Evolutionary conservation across 2,329 filamentous ascomycete species (phyloP).

Genomic region (Xylaria sp.): DNA sequence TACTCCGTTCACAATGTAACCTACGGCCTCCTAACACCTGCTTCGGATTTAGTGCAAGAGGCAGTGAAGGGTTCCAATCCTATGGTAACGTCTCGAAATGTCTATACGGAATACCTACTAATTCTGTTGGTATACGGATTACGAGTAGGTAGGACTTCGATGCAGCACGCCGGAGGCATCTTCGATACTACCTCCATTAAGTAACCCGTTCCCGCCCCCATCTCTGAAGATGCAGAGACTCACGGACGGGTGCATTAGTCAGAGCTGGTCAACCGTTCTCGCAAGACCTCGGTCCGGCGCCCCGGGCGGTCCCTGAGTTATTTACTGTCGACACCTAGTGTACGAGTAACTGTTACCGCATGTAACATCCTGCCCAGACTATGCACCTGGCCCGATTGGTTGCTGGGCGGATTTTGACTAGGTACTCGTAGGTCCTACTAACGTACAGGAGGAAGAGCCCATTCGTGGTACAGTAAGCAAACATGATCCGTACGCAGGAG

Average conservation of each 20-base stretch:
- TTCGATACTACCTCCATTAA: not conserved
- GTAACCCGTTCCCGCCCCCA: no score
- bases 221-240: not conserved
- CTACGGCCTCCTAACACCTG: no score
- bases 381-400: not conserved
- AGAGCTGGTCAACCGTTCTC: not conserved
- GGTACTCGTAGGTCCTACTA: not conserved
- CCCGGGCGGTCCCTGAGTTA: not conserved
- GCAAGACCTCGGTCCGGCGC: not conserved
- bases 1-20: no score
- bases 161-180: not conserved
- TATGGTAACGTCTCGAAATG: not conserved
- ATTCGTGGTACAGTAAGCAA: not conserved
- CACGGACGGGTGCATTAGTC: not conserved
- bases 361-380: not conserved
- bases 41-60: no score
- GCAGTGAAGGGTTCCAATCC: no score
- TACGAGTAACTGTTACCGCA: not conserved
- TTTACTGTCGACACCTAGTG: not conserved
- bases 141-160: not conserved
- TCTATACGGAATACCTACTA: no score
- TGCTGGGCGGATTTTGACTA: not conserved
- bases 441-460: not conserved
- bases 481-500: not conserved
- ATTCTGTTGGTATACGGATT: no score